Evolutionary conservation across 306 rosid species (phyloP).

Genomic region (Cicer yamashitae): DNA sequence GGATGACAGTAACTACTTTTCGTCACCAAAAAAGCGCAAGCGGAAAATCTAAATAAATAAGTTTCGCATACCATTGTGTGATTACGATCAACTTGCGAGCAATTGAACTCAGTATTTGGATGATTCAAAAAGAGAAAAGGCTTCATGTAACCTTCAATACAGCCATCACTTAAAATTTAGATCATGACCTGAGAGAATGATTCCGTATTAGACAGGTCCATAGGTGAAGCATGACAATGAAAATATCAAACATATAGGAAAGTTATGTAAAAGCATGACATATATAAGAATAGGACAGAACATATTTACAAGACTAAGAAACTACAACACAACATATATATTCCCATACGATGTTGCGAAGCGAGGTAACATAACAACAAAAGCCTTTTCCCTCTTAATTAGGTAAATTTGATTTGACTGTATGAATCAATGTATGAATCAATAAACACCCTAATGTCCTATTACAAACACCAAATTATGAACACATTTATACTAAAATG

Average conservation of each 20-base stretch:
- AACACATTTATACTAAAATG: background rate
- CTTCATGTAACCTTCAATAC: slow-evolving; percentile 60
- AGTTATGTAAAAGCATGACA: too few species aligned
- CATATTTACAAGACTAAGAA: too few species aligned
- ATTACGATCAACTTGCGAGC: slow-evolving; percentile 54
- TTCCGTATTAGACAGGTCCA: slow-evolving; percentile 31
- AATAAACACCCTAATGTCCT: too few species aligned
- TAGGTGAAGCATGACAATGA: background rate
- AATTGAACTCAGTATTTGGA: slow-evolving; percentile 48
- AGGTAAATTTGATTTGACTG: too few species aligned
- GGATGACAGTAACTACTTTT: slow-evolving; percentile 32
- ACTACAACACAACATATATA: too few species aligned
- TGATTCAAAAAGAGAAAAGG: slow-evolving; percentile 52
- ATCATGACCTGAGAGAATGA: slow-evolving; percentile 54
- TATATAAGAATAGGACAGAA: too few species aligned
- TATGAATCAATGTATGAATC: too few species aligned
- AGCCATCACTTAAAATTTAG: slow-evolving; percentile 49
- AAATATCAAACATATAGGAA: background rate
- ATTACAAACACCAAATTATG: too few species aligned
- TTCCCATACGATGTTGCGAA: too few species aligned
- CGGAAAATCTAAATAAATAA: slow-evolving; percentile 28
- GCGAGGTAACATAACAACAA: too few species aligned
- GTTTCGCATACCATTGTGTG: slow-evolving; percentile 65
- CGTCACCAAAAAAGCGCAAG: slow-evolving; percentile 29
- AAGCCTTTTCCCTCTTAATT: too few species aligned